Evolutionary conservation across 2,329 filamentous ascomycete genomes (phyloP).

Genomic region (Pseudocercospora musae): DNA sequence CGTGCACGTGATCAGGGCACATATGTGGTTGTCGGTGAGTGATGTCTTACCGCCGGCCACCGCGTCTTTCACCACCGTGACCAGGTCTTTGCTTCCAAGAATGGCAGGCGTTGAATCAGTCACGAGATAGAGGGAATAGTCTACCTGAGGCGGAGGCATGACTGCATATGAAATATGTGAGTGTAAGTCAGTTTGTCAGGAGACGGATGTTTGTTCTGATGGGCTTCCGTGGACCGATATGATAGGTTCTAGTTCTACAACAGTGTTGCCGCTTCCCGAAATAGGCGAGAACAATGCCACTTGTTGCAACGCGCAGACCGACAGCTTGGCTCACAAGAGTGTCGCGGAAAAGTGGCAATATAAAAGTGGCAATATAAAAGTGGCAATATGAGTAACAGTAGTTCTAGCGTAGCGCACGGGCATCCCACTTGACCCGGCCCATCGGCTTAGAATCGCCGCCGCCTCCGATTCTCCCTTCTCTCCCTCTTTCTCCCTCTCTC

Average conservation of each 20-base stretch:
- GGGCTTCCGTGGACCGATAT: neutral
- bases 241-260: too few relatives aligned
- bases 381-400: neutral
- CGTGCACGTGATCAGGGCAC: constrained; percentile 12
- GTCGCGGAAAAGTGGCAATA: too few relatives aligned
- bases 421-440: neutral
- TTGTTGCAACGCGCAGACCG: neutral
- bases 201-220: too few relatives aligned
- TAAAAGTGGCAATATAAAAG: too few relatives aligned
- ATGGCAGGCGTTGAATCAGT: constrained; percentile 89
- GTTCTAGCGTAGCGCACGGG: neutral
- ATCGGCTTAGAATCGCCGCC: neutral
- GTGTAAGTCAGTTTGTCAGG: neutral
- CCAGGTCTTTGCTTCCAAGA: constrained; percentile 67
- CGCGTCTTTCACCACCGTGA: constrained; percentile 69
- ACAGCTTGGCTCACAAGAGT: neutral
- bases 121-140: constrained; percentile 85
- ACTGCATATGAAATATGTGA: neutral
- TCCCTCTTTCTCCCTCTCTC: constrained; percentile 2
- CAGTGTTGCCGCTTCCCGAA: neutral
- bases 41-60: constrained; percentile 62
- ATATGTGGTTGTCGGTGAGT: neutral
- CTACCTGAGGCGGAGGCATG: constrained; percentile 42
- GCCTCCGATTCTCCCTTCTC: neutral
- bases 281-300: neutral